Evolutionary conservation across 805 yeast species (phyloP).

Genomic region (Saccharomycopsis amapae): DNA sequence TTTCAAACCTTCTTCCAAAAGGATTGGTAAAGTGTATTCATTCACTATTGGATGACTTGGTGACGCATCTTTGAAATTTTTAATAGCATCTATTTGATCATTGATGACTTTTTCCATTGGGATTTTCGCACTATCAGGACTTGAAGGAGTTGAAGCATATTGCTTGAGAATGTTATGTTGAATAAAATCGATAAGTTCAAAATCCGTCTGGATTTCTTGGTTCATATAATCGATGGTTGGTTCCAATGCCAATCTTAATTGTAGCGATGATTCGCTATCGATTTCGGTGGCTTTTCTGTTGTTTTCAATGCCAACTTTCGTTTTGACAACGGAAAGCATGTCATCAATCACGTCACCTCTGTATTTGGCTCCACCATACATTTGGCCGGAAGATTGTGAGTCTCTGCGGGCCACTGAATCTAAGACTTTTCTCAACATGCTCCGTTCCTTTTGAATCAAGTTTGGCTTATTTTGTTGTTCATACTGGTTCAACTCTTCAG

Average conservation of each 20-base stretch:
- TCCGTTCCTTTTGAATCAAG: not conserved
- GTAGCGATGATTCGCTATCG: not conserved
- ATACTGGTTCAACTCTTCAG: too few relatives aligned
- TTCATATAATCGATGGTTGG: slow-evolving; percentile 16
- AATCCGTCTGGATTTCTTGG: slow-evolving; percentile 4
- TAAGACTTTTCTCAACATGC: not conserved
- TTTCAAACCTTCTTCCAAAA: slow-evolving; percentile 1
- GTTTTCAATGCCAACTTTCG: not conserved
- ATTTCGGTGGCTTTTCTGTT: too few relatives aligned
- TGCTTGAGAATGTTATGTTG: slow-evolving; percentile 2
- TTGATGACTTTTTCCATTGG: not conserved
- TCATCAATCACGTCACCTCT: not conserved
- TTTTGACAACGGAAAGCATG: not conserved
- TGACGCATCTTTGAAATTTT: not conserved
- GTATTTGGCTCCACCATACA: too few relatives aligned
- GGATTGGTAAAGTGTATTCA: slow-evolving; percentile 5
- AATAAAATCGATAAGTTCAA: slow-evolving; percentile 12
- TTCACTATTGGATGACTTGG: slow-evolving; percentile 2
- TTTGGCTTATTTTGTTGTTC: not conserved
- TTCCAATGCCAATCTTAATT: slow-evolving; percentile 3
- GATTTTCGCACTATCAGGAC: not conserved
- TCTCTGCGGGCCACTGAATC: not conserved
- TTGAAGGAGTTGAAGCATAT: not conserved
- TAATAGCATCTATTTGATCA: not conserved
- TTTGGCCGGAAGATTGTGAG: not conserved